Evolutionary conservation across 306 rosid genomes (phyloP), one percentile per base, ranked within the genome.

Genomic region (Gynostemma pentaphyllum): DNA sequence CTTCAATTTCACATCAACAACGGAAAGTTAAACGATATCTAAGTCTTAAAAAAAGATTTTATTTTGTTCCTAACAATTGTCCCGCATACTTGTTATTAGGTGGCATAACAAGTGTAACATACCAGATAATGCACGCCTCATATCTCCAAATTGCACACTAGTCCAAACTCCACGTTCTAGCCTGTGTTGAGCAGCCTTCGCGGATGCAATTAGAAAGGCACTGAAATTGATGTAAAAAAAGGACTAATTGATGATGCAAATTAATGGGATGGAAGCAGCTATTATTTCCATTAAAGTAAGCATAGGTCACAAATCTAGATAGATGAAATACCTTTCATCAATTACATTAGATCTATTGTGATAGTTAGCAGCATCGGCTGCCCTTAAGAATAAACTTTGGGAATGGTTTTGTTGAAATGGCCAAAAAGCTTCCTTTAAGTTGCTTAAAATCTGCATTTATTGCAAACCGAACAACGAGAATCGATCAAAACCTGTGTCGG

Each of bases 91-190:
- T n/a, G n/a, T n/a, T n/a, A n/a, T n/a, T n/a, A n/a, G n/a, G 7
- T 2, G 47, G 11, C 47, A 4, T 15, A 23, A 23, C 42, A 54
- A 32, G 14, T 26, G 27, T 49, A 44, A 46, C 78, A 24, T 75
- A 91, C 98, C 91, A 41, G 98, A 80, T 74, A 88, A 68, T 46
- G 95, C 88, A 3, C 96, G 96, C 82, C 96, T 82, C 89, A 91
- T 91, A 74, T 91, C 96, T 46, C 95, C 98, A 66, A 85, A 85
- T 41, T 79, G 84, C 60, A 84, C 90, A 26, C 89, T 91, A 60
- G 96, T 91, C 95, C 98, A 91, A 75, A 91, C 88, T 60, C 95
- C 95, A 56, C 95, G 82, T 59, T 84, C 86, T 44, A 91, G 80
- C 70, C 96, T 84, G 71, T 91, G 98, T 75, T 73, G 89, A 79